These are phyloP conservation scores for Cryptosporidium ubiquitum DNA, from an alignment of 169 alveolate species.

Conservation along the genomic window DNA sequence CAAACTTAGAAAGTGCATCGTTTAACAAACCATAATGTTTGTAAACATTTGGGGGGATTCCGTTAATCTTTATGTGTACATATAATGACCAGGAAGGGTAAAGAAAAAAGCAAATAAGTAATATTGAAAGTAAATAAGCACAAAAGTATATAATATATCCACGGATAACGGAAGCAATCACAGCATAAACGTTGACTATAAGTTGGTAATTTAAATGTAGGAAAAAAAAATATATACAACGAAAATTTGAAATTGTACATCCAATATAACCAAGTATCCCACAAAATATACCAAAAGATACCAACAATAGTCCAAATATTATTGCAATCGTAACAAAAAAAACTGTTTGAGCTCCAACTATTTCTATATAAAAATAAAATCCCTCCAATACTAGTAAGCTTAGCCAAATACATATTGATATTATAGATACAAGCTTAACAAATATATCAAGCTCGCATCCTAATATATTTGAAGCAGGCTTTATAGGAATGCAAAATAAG, in stretches of 20 bases:
- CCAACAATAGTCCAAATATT: background rate
- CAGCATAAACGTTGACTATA: constrained; percentile 15
- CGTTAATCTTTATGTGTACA: constrained; percentile 28
- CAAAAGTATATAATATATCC: constrained; percentile 45
- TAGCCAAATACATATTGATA: constrained; percentile 51
- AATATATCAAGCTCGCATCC: constrained; percentile 63
- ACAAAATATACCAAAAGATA: constrained; percentile 37
- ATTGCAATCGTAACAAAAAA: background rate
- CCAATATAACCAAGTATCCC: constrained; percentile 71
- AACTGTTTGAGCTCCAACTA: constrained; percentile 6
- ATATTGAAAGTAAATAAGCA: background rate
- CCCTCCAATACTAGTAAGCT: constrained; percentile 14
- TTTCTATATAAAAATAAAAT: constrained; percentile 26
- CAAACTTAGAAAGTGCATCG: background rate
- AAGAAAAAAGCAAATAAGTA: background rate
- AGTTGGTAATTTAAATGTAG: constrained; percentile 36
- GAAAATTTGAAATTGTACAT: constrained; percentile 48
- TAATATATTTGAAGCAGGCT: constrained; percentile 39
- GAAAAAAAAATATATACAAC: constrained; percentile 37
- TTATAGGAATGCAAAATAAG: constrained; percentile 51
- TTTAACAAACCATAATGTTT: constrained; percentile 29
- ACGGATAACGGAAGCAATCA: constrained; percentile 45
- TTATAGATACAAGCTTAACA: constrained; percentile 5
- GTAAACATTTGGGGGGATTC: constrained; percentile 30
- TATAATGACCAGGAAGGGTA: constrained; percentile 69